Base-by-base conservation (phyloP, 495 filamentous ascomycete genomes). In the Lichenothelia convexa region DNA sequence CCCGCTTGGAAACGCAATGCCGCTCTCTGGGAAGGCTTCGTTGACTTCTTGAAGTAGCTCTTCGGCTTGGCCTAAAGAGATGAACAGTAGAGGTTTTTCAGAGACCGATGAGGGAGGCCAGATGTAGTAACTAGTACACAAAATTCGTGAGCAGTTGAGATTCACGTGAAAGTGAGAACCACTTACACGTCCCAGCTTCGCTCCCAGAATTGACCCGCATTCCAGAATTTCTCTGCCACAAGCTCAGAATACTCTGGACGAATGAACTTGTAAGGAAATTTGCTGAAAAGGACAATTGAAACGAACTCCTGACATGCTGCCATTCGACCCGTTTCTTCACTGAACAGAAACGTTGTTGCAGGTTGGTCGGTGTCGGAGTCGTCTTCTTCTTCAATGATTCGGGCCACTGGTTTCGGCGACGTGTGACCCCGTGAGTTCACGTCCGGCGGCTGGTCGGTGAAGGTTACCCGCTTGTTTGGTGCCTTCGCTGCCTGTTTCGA, bases 141-240 rank as follows among this genome's bases (percentile, higher is more conserved):
- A 26, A 2, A 13, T 11, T 29, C 2, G 15, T 29, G 9, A 13
- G 15, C 15, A 27, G 9, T 1, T 9, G 24, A 29, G 24, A 2
- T 29, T 29, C 24, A 22, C 32, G 15, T 20, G 15, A 34, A 21
- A 21, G 15, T 5, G 13, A 22, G 38, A 38, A 36, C 4, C 2
- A 70, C 75, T 68, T 60, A 91, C 81, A 89, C 43, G 40, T 83
- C 75, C 83, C 81, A 92, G 24, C 54, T 40, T 2, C 69, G 61
- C 2, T 64, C 44, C 43, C 73, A 71, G 42, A 78, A 64, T 20
- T 71, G 67, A 7, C 61, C 56, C 0, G 45, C 53, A 30, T 77
- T 73, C 42, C 75, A 75, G 44, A 70, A 73, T 2, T 34, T 44
- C 16, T 57, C 55, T 38, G 75, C 59, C 38, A 73, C 67, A 5